Conservation (phyloP, 257 asterid genomes). For the Misopates orontium region DNA sequence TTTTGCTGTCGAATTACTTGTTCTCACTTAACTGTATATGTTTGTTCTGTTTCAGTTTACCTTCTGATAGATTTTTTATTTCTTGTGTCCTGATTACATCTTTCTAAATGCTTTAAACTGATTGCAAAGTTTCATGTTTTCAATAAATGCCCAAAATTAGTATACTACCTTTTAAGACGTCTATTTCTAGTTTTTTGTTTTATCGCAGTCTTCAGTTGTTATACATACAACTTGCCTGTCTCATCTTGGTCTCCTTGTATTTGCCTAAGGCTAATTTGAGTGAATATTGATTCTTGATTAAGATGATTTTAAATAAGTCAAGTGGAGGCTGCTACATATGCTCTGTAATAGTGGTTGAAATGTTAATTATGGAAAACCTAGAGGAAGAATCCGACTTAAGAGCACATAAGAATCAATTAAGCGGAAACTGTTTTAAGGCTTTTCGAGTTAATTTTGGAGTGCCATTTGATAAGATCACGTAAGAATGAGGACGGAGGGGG, state of each 20-base stretch:
- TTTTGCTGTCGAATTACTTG: not conserved
- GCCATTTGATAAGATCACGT: not conserved
- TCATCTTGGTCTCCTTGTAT: not conserved
- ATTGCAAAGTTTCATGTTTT: not conserved
- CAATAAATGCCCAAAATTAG: slow-evolving; percentile 4
- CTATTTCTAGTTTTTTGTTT: not conserved
- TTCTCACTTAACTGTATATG: slow-evolving; percentile 12
- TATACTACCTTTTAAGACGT: slow-evolving; percentile 11
- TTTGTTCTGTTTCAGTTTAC: slow-evolving; percentile 8
- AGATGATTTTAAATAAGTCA: not conserved
- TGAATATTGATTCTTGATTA: not conserved
- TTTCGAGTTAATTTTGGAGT: not conserved
- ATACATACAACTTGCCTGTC: not conserved
- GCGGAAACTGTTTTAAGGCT: not conserved
- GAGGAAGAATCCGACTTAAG: not conserved
- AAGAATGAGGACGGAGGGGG: not conserved
- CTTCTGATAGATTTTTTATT: not conserved
- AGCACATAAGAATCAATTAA: not conserved
- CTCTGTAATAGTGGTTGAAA: not conserved
- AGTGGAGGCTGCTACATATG: not conserved
- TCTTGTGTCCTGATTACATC: slow-evolving; percentile 1
- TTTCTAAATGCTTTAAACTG: slow-evolving; percentile 17
- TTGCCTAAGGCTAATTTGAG: not conserved
- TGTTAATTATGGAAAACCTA: not conserved
- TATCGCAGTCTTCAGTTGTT: not conserved